These are phyloP conservation scores for Nemania diffusa DNA, from an alignment of 2,329 filamentous ascomycete genomes.

Conservation along the genomic window DNA sequence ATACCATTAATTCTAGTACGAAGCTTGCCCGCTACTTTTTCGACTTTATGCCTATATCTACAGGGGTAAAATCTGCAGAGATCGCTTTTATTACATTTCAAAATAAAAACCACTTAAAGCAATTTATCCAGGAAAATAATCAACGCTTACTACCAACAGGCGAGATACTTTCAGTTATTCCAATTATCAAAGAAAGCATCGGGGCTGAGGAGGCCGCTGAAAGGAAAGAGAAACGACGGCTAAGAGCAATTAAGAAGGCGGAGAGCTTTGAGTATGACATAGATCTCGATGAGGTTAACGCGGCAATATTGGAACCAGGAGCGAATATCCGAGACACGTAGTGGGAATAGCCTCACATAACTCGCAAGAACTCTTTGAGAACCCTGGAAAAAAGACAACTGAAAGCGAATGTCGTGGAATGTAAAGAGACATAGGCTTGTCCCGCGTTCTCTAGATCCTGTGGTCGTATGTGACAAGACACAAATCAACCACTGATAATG, in stretches of 20 bases:
- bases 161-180: slow-evolving; percentile 9
- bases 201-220: neutral
- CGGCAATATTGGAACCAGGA: slow-evolving; percentile 5
- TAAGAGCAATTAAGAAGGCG: slow-evolving; percentile 1
- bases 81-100: slow-evolving; percentile 15
- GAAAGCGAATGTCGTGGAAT: slow-evolving; percentile 5
- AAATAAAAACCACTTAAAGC: neutral
- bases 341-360: neutral
- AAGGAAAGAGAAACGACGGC: slow-evolving; percentile 17
- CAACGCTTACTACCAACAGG: slow-evolving; percentile 11
- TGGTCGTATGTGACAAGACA: too few relatives aligned
- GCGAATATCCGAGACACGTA: neutral
- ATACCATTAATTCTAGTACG: slow-evolving; percentile 1
- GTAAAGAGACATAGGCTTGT: slow-evolving; percentile 5
- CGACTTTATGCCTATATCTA: slow-evolving; percentile 10
- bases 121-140: slow-evolving; percentile 13
- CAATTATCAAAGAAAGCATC: neutral
- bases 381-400: neutral
- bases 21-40: slow-evolving; percentile 17
- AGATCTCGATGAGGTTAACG: neutral
- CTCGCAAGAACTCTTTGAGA: neutral
- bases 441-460: too few relatives aligned
- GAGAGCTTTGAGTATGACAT: neutral
- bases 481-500: too few relatives aligned
- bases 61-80: slow-evolving; percentile 1